Percentiles rank a stretch among this genome's conserved stretches.
Conservation (phyloP, 139 green algal genomes). For the Coelastrella sp. region DNA sequence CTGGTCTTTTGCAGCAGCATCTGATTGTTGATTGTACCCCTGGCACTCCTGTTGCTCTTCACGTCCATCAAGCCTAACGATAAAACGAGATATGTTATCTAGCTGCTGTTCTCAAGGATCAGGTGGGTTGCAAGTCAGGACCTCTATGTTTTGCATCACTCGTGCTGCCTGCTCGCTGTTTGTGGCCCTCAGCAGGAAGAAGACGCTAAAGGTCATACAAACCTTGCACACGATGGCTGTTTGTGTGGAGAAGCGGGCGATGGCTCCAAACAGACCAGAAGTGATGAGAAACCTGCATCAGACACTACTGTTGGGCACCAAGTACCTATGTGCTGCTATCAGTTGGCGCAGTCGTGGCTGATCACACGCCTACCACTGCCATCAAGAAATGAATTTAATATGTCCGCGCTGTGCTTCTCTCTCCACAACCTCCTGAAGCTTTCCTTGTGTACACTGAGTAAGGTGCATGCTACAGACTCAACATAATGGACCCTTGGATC, state of each 20-base stretch:
- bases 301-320: neutral
- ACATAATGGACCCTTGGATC: neutral
- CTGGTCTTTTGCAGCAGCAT: too few species aligned
- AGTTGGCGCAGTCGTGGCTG: neutral
- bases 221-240: neutral
- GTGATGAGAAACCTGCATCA: constrained; percentile 32
- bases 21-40: too few species aligned
- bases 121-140: too few species aligned
- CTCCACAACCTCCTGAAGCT: neutral
- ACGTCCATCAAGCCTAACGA: too few species aligned
- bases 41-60: too few species aligned
- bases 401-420: neutral
- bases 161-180: too few species aligned
- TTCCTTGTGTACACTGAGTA: neutral
- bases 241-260: neutral
- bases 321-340: too few species aligned
- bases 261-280: constrained; percentile 26
- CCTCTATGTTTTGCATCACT: too few species aligned
- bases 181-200: too few species aligned
- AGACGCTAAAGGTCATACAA: neutral
- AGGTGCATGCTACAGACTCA: constrained; percentile 5
- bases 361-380: neutral
- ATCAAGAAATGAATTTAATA: neutral
- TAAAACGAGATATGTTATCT: too few species aligned
- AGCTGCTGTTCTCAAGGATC: too few species aligned